Base-by-base conservation (phyloP, 306 rosid species). In the Crotalaria pallida region DNA sequence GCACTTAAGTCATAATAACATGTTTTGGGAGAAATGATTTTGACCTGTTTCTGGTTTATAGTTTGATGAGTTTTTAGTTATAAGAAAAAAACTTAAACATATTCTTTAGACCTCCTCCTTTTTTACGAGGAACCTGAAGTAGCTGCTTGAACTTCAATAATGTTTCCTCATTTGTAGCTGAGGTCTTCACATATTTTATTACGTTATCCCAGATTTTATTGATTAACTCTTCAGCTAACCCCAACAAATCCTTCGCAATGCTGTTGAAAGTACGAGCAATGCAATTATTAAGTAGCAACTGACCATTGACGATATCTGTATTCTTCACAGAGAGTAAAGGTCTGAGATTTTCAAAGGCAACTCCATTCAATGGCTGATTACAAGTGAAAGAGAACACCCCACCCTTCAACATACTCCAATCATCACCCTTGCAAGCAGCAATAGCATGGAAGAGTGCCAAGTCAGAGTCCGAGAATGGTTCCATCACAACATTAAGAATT, bases 401-500 rank as follows among this genome's bases (percentile, higher is more conserved):
- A 56, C 87, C 84, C 36, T 90, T 89, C 79, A 90, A 78, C n/a
- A n/a, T n/a, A 73, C 40, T 80, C 98, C 98, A 94, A 71, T 94
- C 97, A 73, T 92, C 82, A 80, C n/a, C n/a, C n/a, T 90, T 89
- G 80, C 98, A 94, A 45, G 74, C 97, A 57, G 98, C 83, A 45
- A 94, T 88, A 56, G 96, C 95, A 83, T 90, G 97, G 76, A 85
- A 83, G 21, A 90, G 77, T 50, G 91, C 95, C 34, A 83, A 40
- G 58, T 88, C 88, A 1, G 96, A 94, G 77, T 94, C 88, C 1
- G 96, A 95, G 74, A 88, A 87, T n/a, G 96, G 95, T 80, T 94
- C 98, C 98, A 94, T 88, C 34, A 88, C 93, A 56, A 94, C 98
- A 83, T 94, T 94, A 62, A 94, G 89, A 74, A 88, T 81, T 67